Base-by-base conservation (phyloP, 1,284 basidiomycete species). In the Marasmius sp. region DNA sequence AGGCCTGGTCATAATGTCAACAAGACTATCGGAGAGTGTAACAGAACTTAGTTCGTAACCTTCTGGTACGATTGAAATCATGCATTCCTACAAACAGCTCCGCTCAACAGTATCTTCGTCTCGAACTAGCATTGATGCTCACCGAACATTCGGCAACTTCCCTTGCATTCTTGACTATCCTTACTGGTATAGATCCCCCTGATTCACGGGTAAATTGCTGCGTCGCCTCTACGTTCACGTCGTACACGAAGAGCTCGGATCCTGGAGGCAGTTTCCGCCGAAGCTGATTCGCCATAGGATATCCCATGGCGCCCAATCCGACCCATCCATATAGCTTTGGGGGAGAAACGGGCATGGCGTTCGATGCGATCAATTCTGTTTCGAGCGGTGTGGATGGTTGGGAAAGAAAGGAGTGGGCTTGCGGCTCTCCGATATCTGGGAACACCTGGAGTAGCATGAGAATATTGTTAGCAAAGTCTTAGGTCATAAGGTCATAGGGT, bases 251-350 rank as follows among this genome's bases (percentile, higher is more conserved):
- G 45, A 79, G 49, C 9, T 60, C 52, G n/a, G 62, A 66, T n/a
- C 69, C 66, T 8, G 52, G 22, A 11, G 72, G 71, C 9, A 75
- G 59, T 51, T 74, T 75, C 41, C 66, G 67, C 16, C 71, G 68
- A 10, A 79, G 64, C 49, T 74, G 74, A 20, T 64, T 63, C 2
- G 75, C 76, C 78, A 79, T 79, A 0, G 77, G 78, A 65, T 74
- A 77, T 5, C 77, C 77, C 77, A 79, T 79, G 2, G 76, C 76
- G 10, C 77, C 77, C 7, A 78, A 66, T 27, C 76, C 77, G 39
- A 79, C 70, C 75, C 75, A 78, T 61, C 77, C 77, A 58, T 77
- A 72, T 20, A 58, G 61, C 49, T 59, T 52, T 1, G 72, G 72
- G 18, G 69, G 39, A 36, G 57, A n/a, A 36, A 53, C 22, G 43